Evolutionary conservation across 139 green algal species (phyloP).

Genomic region (Chlamydomonas schloesseri): DNA sequence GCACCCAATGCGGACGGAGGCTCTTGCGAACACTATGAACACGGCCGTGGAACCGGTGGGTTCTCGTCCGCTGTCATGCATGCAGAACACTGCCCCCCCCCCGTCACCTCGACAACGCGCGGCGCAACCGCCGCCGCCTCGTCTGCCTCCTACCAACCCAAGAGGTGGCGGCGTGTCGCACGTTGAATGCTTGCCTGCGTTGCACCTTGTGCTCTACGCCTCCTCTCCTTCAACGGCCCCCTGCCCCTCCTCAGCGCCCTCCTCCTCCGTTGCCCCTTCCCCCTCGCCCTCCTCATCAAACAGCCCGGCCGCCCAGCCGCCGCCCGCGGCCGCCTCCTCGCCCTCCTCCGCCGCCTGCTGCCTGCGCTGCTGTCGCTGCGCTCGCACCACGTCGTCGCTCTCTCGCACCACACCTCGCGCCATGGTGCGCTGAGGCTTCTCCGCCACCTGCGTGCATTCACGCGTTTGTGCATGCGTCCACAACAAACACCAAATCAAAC

Average conservation of each 20-base stretch:
- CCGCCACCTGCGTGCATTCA: constrained; percentile 27
- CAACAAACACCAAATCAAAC: too few relatives aligned
- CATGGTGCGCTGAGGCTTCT: constrained; percentile 55
- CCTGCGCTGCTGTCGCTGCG: constrained; percentile 15
- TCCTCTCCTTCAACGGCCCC: background rate
- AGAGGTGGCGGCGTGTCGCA: too few relatives aligned
- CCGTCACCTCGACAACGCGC: too few relatives aligned
- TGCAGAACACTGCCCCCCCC: too few relatives aligned
- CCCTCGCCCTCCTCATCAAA: background rate
- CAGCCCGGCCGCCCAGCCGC: background rate
- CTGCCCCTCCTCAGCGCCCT: background rate
- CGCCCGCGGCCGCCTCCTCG: background rate
- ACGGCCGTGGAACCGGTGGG: too few relatives aligned
- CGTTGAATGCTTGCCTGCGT: too few relatives aligned
- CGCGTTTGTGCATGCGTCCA: background rate
- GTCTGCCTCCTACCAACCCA: too few relatives aligned
- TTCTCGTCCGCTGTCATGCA: too few relatives aligned
- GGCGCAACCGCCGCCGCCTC: too few relatives aligned
- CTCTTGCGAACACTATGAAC: too few relatives aligned
- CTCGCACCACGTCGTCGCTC: constrained; percentile 44
- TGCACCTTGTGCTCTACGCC: too few relatives aligned
- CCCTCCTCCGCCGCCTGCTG: background rate
- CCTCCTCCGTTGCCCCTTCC: background rate
- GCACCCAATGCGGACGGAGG: too few relatives aligned
- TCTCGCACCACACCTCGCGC: constrained; percentile 50